A percentile compares a stretch with the other conserved stretches of the same genome.
These are phyloP conservation scores for Eimeria tenella DNA, from an alignment of 169 alveolate genomes.

Conservation along the genomic window DNA sequence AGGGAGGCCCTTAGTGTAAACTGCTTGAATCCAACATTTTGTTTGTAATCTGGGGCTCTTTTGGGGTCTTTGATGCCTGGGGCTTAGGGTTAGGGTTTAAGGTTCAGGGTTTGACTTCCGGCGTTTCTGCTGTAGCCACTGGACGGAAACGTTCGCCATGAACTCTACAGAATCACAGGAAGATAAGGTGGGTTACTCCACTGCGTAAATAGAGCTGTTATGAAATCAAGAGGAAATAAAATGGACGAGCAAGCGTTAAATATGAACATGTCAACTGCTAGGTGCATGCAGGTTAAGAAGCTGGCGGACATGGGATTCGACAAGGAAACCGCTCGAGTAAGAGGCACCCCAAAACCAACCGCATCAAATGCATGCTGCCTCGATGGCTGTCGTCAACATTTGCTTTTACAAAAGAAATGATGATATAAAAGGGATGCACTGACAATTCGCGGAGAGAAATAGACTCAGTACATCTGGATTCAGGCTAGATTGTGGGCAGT, in stretches of 20 bases:
- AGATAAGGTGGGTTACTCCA: conserved; percentile 37
- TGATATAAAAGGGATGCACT: too few species aligned
- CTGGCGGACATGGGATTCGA: conserved; percentile 78
- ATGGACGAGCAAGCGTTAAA: too few species aligned
- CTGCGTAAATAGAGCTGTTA: neutral
- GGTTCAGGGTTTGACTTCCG: neutral
- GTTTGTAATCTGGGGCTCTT: neutral
- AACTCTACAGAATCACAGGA: conserved; percentile 38
- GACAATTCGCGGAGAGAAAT: too few species aligned
- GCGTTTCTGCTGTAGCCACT: neutral
- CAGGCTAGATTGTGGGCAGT: too few species aligned
- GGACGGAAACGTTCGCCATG: conserved; percentile 78
- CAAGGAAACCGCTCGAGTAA: conserved; percentile 72
- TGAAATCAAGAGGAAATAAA: too few species aligned
- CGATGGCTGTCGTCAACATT: too few species aligned
- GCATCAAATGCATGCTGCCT: too few species aligned
- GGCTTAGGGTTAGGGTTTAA: too few species aligned
- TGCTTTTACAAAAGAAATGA: too few species aligned
- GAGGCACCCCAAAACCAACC: neutral
- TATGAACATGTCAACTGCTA: neutral
- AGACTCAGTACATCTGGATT: too few species aligned
- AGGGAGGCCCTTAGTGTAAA: too few species aligned
- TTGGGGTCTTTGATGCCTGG: neutral
- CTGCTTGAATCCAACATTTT: neutral
- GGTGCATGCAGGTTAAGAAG: conserved; percentile 10